phyloP scores from a whole-genome alignment of 2,329 filamentous ascomycete genomes.

The Alternaria brassicae region DNA sequence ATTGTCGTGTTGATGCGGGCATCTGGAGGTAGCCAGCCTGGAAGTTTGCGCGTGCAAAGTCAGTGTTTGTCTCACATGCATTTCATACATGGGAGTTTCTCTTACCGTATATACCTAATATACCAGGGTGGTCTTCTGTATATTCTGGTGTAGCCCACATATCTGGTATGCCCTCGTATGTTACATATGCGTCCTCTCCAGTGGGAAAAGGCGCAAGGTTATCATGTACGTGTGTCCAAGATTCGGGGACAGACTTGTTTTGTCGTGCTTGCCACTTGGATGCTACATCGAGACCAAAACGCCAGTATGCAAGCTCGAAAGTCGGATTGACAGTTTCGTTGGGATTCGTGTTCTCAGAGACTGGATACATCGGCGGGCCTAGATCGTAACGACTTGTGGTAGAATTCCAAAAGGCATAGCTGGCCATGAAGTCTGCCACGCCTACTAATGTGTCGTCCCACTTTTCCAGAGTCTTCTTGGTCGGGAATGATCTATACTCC shows the following conservation, averaged over 20 bases:
- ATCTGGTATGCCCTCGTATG: constrained; percentile 60
- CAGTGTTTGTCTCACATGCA: background rate
- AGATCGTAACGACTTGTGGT: constrained; percentile 62
- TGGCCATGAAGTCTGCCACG: constrained; percentile 67
- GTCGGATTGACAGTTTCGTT: constrained; percentile 65
- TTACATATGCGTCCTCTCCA: constrained; percentile 59
- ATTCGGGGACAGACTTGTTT: constrained; percentile 51
- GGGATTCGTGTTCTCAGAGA: constrained; percentile 65
- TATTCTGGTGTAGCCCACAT: constrained; percentile 42
- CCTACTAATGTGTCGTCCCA: constrained; percentile 63
- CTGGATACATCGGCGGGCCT: constrained; percentile 60
- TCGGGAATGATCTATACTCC: constrained; percentile 59
- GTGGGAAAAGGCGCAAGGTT: constrained; percentile 63
- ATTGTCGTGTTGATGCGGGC: constrained; percentile 34
- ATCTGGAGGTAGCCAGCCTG: constrained; percentile 41
- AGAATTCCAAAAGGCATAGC: constrained; percentile 63
- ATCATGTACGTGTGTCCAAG: constrained; percentile 59
- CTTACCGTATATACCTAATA: constrained; percentile 38
- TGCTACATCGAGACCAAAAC: constrained; percentile 65
- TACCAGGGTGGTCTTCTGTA: constrained; percentile 43
- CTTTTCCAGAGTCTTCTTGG: constrained; percentile 53
- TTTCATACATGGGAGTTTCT: background rate
- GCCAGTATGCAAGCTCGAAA: constrained; percentile 68
- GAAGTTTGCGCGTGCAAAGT: background rate
- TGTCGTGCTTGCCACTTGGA: constrained; percentile 61